phyloP scores from a whole-genome alignment of 116 monocot genomes.

The Papilionanthe hybrid region DNA sequence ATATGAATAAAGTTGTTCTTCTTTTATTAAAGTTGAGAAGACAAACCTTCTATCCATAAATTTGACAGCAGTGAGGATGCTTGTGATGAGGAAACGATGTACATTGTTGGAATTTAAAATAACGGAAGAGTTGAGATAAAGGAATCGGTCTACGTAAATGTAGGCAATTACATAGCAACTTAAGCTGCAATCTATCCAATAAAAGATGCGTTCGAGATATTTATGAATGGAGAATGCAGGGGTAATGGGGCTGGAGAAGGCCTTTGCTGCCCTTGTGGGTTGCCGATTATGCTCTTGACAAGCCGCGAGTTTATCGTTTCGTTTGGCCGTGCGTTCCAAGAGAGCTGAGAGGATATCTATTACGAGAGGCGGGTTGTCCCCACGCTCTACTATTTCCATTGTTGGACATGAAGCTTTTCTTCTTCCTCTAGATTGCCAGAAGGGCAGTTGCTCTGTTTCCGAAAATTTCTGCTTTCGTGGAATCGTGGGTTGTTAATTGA shows the following conservation, averaged over 20 bases:
- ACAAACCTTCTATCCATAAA: constrained; percentile 93
- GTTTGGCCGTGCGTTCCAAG: constrained; percentile 41
- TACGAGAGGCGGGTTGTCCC: constrained; percentile 18
- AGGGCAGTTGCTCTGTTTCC: too few species aligned
- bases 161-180: constrained; percentile 79
- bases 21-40: not conserved
- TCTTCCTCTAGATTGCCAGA: too few species aligned
- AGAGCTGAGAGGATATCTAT: constrained; percentile 49
- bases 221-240: constrained; percentile 51
- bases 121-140: constrained; percentile 25
- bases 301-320: constrained; percentile 27
- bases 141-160: constrained; percentile 81
- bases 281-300: not conserved
- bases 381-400: constrained; percentile 4
- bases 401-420: too few species aligned
- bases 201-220: constrained; percentile 73
- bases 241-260: constrained; percentile 44
- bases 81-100: constrained; percentile 82
- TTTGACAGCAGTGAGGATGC: constrained; percentile 76
- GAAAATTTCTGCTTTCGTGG: too few species aligned
- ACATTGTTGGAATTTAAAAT: constrained; percentile 61
- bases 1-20: too few species aligned
- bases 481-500: too few species aligned
- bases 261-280: constrained; percentile 3
- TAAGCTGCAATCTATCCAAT: constrained; percentile 74